Conservation (phyloP, 352 stramenopile genomes). For the Pythium vanterpoolii region DNA sequence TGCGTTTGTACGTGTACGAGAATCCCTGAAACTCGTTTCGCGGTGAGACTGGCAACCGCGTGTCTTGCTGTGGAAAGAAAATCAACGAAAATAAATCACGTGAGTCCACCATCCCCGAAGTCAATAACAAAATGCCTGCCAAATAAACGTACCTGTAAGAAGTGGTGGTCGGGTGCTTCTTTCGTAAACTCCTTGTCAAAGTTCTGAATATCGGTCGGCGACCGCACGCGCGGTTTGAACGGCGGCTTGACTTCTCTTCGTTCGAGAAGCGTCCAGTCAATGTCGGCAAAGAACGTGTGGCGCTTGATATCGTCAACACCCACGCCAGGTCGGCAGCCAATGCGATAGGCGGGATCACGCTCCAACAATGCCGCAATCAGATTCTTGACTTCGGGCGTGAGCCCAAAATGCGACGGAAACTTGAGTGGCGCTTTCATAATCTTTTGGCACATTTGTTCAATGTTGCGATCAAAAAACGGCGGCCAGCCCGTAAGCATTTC, state of each 20-base stretch:
- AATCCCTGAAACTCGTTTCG: constrained; percentile 88
- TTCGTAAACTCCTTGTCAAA: constrained; percentile 89
- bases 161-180: constrained; percentile 71
- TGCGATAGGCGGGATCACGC: constrained; percentile 61
- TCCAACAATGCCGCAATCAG: constrained; percentile 77
- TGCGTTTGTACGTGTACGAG: constrained; percentile 54
- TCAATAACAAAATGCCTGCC: neutral
- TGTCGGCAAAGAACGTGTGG: constrained; percentile 77
- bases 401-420: constrained; percentile 80
- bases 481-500: constrained; percentile 94
- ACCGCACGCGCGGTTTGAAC: constrained; percentile 82
- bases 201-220: constrained; percentile 83
- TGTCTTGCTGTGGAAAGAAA: constrained; percentile 53
- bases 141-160: constrained; percentile 41
- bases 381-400: constrained; percentile 73
- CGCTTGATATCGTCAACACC: constrained; percentile 74
- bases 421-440: constrained; percentile 89
- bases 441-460: constrained; percentile 89
- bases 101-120: constrained; percentile 3
- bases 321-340: constrained; percentile 62
- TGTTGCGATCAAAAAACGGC: constrained; percentile 92
- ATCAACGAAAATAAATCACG: constrained; percentile 10
- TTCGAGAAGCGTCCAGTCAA: constrained; percentile 77
- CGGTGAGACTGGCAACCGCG: constrained; percentile 60
- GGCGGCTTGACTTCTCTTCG: constrained; percentile 70